These are phyloP conservation scores for Camellia sinensis DNA, from an alignment of 148 eudicot species.

Conservation along the genomic window DNA sequence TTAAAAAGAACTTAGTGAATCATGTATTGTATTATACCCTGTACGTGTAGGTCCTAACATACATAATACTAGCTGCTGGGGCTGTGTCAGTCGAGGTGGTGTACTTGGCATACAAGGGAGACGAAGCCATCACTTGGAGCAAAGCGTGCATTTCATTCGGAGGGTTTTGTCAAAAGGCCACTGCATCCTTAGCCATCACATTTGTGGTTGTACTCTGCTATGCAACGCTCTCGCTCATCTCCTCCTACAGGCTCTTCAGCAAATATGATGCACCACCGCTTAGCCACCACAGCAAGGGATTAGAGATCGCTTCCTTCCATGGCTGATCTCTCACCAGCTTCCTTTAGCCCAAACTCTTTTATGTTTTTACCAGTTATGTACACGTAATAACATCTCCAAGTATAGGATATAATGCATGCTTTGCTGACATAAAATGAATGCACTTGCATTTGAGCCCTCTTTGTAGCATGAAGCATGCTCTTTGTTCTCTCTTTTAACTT, in stretches of 20 bases:
- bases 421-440: too few species aligned
- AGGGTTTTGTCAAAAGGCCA: slow-evolving; percentile 63
- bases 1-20: too few species aligned
- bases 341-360: not conserved
- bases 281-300: slow-evolving; percentile 29
- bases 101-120: slow-evolving; percentile 83
- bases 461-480: too few species aligned
- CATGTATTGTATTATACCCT: not conserved
- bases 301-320: slow-evolving; percentile 35
- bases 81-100: slow-evolving; percentile 76
- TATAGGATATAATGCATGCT: not conserved
- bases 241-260: slow-evolving; percentile 86
- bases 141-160: slow-evolving; percentile 59
- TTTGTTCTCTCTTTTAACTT: too few species aligned
- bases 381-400: too few species aligned
- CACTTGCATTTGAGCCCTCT: too few species aligned
- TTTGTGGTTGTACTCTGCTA: slow-evolving; percentile 65
- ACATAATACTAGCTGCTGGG: slow-evolving; percentile 72
- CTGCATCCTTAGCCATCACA: slow-evolving; percentile 53
- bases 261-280: slow-evolving; percentile 66
- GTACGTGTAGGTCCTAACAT: slow-evolving; percentile 57
- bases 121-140: slow-evolving; percentile 69
- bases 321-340: slow-evolving; percentile 1
- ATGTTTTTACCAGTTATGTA: not conserved
- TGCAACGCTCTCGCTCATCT: slow-evolving; percentile 66